These are phyloP conservation scores for Pseudoscleropodium purum DNA, from an alignment of 225 moss, liverwort and hornwort species.

Conservation along the genomic window DNA sequence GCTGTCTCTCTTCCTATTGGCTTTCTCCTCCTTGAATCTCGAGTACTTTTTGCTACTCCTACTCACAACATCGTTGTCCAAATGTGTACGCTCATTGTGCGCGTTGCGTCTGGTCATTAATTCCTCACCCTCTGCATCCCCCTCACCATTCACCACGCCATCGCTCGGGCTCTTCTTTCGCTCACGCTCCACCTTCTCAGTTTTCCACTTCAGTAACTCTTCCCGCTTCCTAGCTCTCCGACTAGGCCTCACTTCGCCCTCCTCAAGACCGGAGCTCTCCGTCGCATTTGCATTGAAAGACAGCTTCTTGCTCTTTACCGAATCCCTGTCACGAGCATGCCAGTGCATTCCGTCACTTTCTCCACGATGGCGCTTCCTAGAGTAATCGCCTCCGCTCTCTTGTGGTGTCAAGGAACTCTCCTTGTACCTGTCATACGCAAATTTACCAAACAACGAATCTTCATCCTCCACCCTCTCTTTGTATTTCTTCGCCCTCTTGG, in stretches of 20 bases:
- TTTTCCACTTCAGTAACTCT: slow-evolving; percentile 10
- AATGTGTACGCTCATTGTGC: slow-evolving; percentile 3
- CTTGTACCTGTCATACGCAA: background rate
- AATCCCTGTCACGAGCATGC: background rate
- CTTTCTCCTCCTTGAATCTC: slow-evolving; percentile 29
- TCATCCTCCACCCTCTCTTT: slow-evolving; percentile 17
- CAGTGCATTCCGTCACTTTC: background rate
- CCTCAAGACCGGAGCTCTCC: slow-evolving; percentile 30
- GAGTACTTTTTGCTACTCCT: slow-evolving; percentile 18
- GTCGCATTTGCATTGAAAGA: background rate
- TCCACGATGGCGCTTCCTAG: slow-evolving; percentile 22
- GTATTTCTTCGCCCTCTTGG: slow-evolving; percentile 27
- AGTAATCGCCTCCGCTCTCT: slow-evolving; percentile 3
- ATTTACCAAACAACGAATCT: background rate
- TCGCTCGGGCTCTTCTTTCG: background rate
- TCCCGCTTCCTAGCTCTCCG: slow-evolving; percentile 34
- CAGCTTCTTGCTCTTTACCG: slow-evolving; percentile 3
- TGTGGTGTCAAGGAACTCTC: background rate
- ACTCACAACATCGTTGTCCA: slow-evolving; percentile 11
- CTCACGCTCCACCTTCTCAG: slow-evolving; percentile 7
- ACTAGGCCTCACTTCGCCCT: slow-evolving; percentile 37
- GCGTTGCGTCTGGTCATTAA: background rate
- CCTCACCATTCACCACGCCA: background rate
- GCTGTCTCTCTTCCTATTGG: background rate
- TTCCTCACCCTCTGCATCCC: background rate